Conservation (phyloP, 371 early-diverging fungal genomes). For the Fennellomyces sp. region DNA sequence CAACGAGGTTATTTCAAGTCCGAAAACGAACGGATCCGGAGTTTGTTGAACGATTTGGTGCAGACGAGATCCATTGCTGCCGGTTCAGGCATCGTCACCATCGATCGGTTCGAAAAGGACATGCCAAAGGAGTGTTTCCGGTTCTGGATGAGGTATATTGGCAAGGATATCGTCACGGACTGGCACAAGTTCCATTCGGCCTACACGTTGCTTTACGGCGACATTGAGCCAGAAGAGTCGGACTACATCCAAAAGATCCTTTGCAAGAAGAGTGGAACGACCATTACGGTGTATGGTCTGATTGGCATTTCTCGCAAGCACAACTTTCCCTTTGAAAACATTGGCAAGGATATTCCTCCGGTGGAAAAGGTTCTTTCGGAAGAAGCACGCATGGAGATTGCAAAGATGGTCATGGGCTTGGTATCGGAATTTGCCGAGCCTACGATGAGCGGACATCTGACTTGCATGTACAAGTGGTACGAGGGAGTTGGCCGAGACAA, state of each 20-base stretch:
- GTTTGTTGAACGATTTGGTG: background rate
- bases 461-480: background rate
- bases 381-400: background rate
- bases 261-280: background rate
- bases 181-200: background rate
- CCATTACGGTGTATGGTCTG: background rate
- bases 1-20: background rate
- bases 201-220: background rate
- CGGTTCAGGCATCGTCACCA: background rate
- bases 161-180: background rate
- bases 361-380: background rate
- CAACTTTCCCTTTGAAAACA: constrained; percentile 1
- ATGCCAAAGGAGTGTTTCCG: background rate
- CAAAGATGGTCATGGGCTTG: background rate
- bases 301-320: background rate
- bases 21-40: background rate
- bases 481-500: background rate
- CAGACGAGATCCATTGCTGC: background rate
- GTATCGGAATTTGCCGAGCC: background rate
- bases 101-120: background rate
- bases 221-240: background rate
- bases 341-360: background rate
- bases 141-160: background rate
- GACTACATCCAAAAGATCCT: background rate
- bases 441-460: background rate